A percentile compares a stretch with the other conserved stretches of the same genome.
phyloP scores from a whole-genome alignment of 1,139 yeast species.

The Saccharomyces pastorianus region DNA sequence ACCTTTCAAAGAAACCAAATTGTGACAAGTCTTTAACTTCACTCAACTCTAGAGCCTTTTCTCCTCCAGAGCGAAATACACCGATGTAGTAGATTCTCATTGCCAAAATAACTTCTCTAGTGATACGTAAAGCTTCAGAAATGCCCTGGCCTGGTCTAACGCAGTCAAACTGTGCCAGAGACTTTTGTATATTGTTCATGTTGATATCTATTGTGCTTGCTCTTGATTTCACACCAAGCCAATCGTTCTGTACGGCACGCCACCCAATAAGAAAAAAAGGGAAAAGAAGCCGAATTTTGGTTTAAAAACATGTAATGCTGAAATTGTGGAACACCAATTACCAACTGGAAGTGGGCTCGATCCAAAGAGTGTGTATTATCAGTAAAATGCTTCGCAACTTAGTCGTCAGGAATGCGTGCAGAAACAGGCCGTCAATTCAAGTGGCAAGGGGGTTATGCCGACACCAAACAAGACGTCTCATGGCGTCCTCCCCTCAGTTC shows the following conservation, averaged over 20 bases:
- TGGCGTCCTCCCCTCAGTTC: not conserved
- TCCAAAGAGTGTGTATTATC: not conserved
- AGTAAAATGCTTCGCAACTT: not conserved
- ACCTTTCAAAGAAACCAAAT: constrained; percentile 81
- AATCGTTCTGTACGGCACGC: not conserved
- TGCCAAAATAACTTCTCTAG: constrained; percentile 1
- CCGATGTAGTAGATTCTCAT: constrained; percentile 94
- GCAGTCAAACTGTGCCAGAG: not conserved
- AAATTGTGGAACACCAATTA: not conserved
- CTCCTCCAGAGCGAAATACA: constrained; percentile 51
- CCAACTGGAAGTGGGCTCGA: not conserved
- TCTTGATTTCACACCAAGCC: not conserved
- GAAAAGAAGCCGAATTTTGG: not conserved
- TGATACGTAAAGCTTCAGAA: not conserved
- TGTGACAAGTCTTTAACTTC: constrained; percentile 76
- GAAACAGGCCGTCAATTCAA: not conserved
- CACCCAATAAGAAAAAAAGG: not conserved
- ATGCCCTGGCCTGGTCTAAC: not conserved
- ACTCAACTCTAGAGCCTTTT: constrained; percentile 65
- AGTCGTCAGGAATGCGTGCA: not conserved
- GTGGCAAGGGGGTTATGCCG: not conserved
- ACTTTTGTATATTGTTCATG: not conserved
- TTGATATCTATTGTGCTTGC: not conserved
- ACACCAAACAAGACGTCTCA: not conserved
- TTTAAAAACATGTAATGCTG: not conserved